Percentiles rank a stretch among this genome's conserved stretches.
These are phyloP conservation scores for Entomophthora muscae DNA, from an alignment of 371 early-diverging fungal genomes.

Conservation along the genomic window DNA sequence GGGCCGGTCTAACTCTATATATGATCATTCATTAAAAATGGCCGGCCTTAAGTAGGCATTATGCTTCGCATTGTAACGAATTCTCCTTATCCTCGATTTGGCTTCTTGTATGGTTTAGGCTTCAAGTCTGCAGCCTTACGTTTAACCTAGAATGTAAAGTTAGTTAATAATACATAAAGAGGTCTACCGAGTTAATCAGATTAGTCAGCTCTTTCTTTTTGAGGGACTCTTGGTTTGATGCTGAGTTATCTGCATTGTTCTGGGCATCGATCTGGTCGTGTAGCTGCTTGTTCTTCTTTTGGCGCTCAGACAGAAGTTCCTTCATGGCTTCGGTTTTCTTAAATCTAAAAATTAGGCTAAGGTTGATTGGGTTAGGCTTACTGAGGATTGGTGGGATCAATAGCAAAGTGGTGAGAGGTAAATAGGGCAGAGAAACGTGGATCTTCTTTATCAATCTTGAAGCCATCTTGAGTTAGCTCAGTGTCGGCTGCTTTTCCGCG, in stretches of 20 bases:
- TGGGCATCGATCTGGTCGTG: background rate
- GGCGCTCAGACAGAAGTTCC: slow-evolving; percentile 52
- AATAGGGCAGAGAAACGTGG: slow-evolving; percentile 69
- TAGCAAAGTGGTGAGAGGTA: slow-evolving; percentile 75
- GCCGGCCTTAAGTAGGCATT: no score
- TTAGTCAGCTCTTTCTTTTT: background rate
- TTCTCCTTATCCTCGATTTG: background rate
- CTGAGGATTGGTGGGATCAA: slow-evolving; percentile 87
- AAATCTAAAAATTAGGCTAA: slow-evolving; percentile 25
- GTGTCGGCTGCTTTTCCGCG: slow-evolving; percentile 24
- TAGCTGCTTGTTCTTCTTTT: slow-evolving; percentile 13
- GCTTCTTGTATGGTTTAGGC: background rate
- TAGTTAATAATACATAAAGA: background rate
- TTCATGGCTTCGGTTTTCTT: slow-evolving; percentile 86
- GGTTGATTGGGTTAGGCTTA: slow-evolving; percentile 8
- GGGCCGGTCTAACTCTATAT: no score
- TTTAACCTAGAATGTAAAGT: background rate
- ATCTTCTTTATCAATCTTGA: slow-evolving; percentile 67
- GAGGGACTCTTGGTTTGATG: background rate
- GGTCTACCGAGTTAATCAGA: background rate
- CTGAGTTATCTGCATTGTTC: background rate
- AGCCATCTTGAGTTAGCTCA: slow-evolving; percentile 50
- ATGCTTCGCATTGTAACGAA: no score
- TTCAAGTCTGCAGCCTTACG: background rate
- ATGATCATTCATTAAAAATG: no score